Base-by-base conservation (phyloP, 495 filamentous ascomycete genomes). In the Pseudoneurospora amorphoporcata region DNA sequence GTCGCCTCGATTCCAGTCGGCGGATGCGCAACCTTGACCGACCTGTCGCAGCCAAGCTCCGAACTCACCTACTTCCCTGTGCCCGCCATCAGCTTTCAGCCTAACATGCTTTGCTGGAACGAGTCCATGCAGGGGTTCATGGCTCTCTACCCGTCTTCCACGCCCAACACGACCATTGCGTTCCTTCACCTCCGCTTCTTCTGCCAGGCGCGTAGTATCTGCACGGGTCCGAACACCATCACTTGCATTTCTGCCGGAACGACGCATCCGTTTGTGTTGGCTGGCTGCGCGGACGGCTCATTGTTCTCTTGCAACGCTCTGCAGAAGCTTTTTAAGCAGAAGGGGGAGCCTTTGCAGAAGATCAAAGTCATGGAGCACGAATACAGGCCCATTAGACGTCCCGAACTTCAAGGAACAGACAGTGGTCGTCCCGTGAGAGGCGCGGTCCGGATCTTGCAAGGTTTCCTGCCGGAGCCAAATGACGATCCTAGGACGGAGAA, bases 401-500 rank as follows among this genome's bases (percentile, higher is more conserved):
- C 40, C 2, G 47, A 61, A 3, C 32, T 35, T 8, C 19, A 39
- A 32, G 10, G 43, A 12, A 53, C 43, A 8, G 14, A 43, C 7
- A 41, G 23, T 19, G 8, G 43, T n/a, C 68, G 40, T 4, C 35
- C 6, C 9, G 12, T n/a, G 35, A 70, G 78, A 9, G 81, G 84
- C 4, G 83, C 81, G 3, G 78, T 79, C 10, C 73, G 84, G 32
- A 79, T 86, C 39, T 71, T 86, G 19, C 81, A 85, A 68, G 83
- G 84, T 2, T 86, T 81, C 65, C 68, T 78, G 7, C 81, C 82
- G 0, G 83, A 86, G 86, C 82, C 88, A 68, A 88, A 88, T 73
- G 90, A 88, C 70, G 92, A 94, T 78, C 88, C 88, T 73, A 87
- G 87, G 76, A 83, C 82, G 58, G 90, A 89, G 29, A 86, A 90